These are phyloP conservation scores for Haplosporangium sp. DNA, from an alignment of 371 early-diverging fungal species.

Conservation along the genomic window DNA sequence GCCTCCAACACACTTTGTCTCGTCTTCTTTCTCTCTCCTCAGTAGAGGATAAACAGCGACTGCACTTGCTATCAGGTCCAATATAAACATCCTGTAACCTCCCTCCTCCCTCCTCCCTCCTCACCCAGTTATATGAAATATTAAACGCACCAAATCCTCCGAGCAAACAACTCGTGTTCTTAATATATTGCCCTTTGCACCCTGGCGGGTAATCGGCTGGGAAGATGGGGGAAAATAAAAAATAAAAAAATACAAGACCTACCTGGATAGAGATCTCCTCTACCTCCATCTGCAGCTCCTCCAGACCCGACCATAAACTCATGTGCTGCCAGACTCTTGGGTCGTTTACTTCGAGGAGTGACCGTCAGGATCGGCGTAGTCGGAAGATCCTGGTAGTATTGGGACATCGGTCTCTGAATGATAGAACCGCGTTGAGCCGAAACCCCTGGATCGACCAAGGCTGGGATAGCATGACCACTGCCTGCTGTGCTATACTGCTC, in stretches of 20 bases:
- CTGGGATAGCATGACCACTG: neutral
- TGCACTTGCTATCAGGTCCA: too few relatives aligned
- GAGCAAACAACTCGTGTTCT: neutral
- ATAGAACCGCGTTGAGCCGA: conserved; percentile 13
- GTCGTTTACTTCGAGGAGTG: conserved; percentile 34
- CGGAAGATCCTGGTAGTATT: conserved; percentile 29
- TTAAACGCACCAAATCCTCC: too few relatives aligned
- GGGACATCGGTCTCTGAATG: conserved; percentile 22
- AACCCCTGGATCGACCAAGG: too few relatives aligned
- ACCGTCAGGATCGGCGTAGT: conserved; percentile 6
- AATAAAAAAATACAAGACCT: conserved; percentile 9
- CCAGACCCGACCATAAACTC: conserved; percentile 15
- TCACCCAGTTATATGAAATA: too few relatives aligned
- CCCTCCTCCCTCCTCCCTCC: too few relatives aligned
- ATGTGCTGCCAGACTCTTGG: conserved; percentile 48
- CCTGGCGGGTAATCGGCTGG: neutral
- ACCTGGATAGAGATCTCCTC: conserved; percentile 24
- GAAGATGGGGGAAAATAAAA: neutral
- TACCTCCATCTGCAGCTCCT: conserved; percentile 8
- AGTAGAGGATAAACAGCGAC: too few relatives aligned
- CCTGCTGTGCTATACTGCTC: conserved; percentile 28
- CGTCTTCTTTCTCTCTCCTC: too few relatives aligned
- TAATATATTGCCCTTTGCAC: neutral
- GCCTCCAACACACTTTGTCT: too few relatives aligned
- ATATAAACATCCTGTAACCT: too few relatives aligned